These are phyloP conservation scores for Rubus idaeus DNA, from an alignment of 306 rosid species.

Conservation along the genomic window DNA sequence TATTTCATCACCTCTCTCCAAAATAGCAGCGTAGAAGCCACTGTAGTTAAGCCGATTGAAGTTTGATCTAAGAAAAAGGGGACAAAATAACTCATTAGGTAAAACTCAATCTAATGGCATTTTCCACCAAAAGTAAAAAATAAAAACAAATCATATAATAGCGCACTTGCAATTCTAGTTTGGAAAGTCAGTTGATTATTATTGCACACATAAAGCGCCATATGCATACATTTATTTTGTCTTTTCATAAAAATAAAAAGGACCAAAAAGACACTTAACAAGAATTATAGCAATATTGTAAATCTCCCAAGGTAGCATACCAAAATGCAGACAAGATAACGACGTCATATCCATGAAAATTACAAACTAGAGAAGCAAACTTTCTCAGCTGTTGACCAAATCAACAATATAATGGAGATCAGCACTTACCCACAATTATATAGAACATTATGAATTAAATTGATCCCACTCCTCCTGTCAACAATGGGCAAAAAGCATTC, in stretches of 20 bases:
- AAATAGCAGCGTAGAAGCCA: slow-evolving; percentile 90
- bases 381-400: neutral
- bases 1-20: slow-evolving; percentile 97
- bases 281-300: neutral
- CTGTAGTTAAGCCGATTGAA: slow-evolving; percentile 76
- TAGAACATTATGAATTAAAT: slow-evolving; percentile 77
- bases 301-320: neutral
- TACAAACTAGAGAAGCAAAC: neutral
- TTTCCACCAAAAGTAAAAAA: neutral
- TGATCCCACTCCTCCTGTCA: slow-evolving; percentile 96
- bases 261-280: neutral
- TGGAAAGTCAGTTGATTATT: slow-evolving; percentile 1
- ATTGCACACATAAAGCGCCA: neutral
- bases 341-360: neutral
- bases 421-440: slow-evolving; percentile 84
- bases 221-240: neutral
- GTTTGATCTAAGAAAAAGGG: slow-evolving; percentile 58
- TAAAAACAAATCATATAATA: neutral
- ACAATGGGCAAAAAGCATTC: slow-evolving; percentile 94
- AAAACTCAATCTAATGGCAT: neutral
- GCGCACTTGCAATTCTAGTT: neutral
- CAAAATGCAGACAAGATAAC: neutral
- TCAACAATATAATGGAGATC: slow-evolving; percentile 8
- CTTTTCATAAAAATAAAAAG: neutral
- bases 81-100: neutral